Conservation (phyloP, 129 eudicot genomes). For the carrot (Daucus carota) region DH1_v3.0 NC_030385.2:36981001-36981500, state of each 20-base stretch:
- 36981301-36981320: not conserved
- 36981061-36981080: too few relatives aligned
- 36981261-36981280: not conserved
- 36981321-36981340: conserved; percentile 3
- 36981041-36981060: too few relatives aligned
- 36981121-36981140: not conserved
- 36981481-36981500: conserved; percentile 7
- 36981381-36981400: not conserved
- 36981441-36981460: not conserved
- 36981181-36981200: not conserved
- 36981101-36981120: not conserved
- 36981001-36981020: too few relatives aligned
- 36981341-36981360: conserved; percentile 8
- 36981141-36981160: not conserved
- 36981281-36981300: conserved; percentile 1
- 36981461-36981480: not conserved
- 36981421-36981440: not conserved
- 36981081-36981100: too few relatives aligned
- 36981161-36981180: not conserved
- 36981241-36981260: not conserved
- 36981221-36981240: not conserved
- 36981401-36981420: not conserved
- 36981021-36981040: too few relatives aligned
- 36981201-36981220: not conserved
- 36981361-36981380: conserved; percentile 7